A percentile compares a stretch with the other conserved stretches of the same genome.
phyloP scores from a whole-genome alignment of 2,329 filamentous ascomycete genomes.

The Conoideocrella luteorostrata region DNA sequence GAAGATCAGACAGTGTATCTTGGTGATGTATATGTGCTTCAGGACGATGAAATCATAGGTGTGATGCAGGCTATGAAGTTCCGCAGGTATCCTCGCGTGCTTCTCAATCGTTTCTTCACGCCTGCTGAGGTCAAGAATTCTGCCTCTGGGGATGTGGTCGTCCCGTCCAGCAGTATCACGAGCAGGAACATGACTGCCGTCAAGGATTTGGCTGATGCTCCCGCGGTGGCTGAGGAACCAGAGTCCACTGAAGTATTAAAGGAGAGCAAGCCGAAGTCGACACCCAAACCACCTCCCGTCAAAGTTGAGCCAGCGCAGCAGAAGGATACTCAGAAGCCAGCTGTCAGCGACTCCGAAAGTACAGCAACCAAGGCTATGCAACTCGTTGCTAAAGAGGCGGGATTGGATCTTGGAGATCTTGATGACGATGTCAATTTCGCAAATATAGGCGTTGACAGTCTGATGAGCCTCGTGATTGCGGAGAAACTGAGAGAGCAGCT shows the following conservation, averaged over 20 bases:
- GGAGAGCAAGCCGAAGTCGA: neutral
- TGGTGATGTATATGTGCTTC: constrained; percentile 51
- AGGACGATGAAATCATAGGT: constrained; percentile 42
- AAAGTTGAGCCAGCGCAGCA: constrained; percentile 23
- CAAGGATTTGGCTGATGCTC: too few species aligned
- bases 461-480: constrained; percentile 52
- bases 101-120: constrained; percentile 61
- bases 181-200: too few species aligned
- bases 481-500: constrained; percentile 51
- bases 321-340: constrained; percentile 19
- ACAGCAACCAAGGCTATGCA: constrained; percentile 35
- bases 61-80: constrained; percentile 55
- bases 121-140: constrained; percentile 19
- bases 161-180: too few species aligned
- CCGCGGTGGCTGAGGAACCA: too few species aligned
- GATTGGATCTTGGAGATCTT: constrained; percentile 46
- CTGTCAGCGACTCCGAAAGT: constrained; percentile 9
- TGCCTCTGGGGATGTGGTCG: too few species aligned
- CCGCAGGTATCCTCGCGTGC: constrained; percentile 58
- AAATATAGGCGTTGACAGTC: constrained; percentile 52
- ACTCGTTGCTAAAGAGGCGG: constrained; percentile 50
- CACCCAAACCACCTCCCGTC: too few species aligned
- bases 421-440: constrained; percentile 48
- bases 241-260: too few species aligned
- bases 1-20: constrained; percentile 33